Base-by-base conservation (phyloP, 352 stramenopile species). In the Phytophthora aleatoria region DNA sequence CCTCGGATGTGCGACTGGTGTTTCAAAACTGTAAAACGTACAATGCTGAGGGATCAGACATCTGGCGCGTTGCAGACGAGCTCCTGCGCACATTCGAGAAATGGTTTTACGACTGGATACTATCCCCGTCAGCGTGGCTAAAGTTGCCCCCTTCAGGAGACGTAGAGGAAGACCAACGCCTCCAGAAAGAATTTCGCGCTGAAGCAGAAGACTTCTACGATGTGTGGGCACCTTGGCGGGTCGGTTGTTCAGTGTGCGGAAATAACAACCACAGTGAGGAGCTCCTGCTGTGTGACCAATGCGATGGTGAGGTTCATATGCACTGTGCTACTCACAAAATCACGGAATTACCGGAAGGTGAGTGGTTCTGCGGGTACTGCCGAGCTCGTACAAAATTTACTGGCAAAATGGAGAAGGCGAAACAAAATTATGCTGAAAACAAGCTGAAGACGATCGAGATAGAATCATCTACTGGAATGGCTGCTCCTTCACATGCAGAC, bases 11-110 rank as follows among this genome's bases (percentile, higher is more conserved):
- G 9, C 80, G 90, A 24, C 70, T 96, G 3, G 87, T 97, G 9
- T 97, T 97, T 66, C 71, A 61, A 13, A 97, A 97, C 61, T 97
- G 90, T 63, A 94, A 94, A 51, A 69, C 72, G 16, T 97, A 93
- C 72, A 97, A 97, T 65, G 74, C 75, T 0, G 80, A 90, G 31
- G 83, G 73, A 26, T 97, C 89, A 0, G 87, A 90, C 16, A 97
- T 97, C 56, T 93, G 80, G 79, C 43, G 71, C 26, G 69, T 91
- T 60, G 87, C 89, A 2, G 68, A 95, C 36, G 79, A 80, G 9
- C 67, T 97, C 3, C 58, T 89, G 5, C 80, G 81, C 57, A 82
- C 72, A 3, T 96, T 97, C 57, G 89, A 97, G 44, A 94, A 94
- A 51, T 94, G 89, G 81, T 61, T 93, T 24, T 94, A 94, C 63